Percentiles rank a stretch among this genome's conserved stretches.
These are phyloP conservation scores for Talaromyces sp. DNA, from an alignment of 2,329 filamentous ascomycete genomes.

Conservation along the genomic window DNA sequence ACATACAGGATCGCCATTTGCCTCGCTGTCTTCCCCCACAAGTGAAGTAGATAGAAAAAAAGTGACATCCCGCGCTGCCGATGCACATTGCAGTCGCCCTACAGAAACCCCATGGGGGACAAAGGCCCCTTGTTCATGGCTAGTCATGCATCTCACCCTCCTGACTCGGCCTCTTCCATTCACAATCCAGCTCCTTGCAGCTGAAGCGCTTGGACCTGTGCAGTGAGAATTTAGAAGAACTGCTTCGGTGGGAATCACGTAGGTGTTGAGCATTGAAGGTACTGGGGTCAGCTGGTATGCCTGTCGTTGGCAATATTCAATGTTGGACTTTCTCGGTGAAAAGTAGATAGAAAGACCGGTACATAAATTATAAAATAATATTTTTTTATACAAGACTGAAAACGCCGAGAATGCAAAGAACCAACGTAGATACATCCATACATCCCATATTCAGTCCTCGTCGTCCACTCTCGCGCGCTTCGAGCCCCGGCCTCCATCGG, in stretches of 20 bases:
- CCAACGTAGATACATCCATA: not conserved
- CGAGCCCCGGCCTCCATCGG: conserved; percentile 69
- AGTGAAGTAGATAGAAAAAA: not conserved
- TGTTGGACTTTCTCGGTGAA: not conserved
- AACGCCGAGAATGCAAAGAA: not conserved
- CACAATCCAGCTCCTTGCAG: not conserved
- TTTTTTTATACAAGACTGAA: not conserved
- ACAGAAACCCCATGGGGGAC: not conserved
- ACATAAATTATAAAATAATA: not conserved
- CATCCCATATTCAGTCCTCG: conserved; percentile 34
- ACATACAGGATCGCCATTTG: not conserved
- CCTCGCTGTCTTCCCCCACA: not conserved
- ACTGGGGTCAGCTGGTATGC: not conserved
- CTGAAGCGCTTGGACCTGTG: not conserved
- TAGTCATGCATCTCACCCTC: not conserved
- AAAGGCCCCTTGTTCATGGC: not conserved
- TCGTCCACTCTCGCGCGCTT: conserved; percentile 74
- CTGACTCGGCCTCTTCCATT: not conserved
- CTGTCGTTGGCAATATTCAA: not conserved
- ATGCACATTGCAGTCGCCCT: not conserved
- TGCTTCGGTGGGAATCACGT: not conserved
- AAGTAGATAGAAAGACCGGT: not conserved
- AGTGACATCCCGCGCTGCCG: not conserved
- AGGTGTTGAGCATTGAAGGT: not conserved
- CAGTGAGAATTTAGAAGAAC: not conserved